phyloP scores from a whole-genome alignment of 2,329 filamentous ascomycete genomes.

The Fusarium brachygibbosum region DNA sequence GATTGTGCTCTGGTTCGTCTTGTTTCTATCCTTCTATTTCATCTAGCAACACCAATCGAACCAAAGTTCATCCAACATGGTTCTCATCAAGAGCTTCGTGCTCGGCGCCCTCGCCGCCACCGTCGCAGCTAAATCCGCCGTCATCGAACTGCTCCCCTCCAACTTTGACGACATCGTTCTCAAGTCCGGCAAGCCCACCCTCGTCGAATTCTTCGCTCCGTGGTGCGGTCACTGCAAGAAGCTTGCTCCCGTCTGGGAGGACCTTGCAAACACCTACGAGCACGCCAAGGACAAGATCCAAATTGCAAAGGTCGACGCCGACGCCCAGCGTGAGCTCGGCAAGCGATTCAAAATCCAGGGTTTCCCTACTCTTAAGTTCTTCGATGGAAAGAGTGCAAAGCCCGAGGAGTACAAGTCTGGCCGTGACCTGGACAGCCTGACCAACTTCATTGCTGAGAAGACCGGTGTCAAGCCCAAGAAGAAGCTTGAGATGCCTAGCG shows the following conservation, averaged over 20 bases:
- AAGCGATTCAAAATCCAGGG: conserved; percentile 91
- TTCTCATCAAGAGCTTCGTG: conserved; percentile 72
- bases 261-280: conserved; percentile 82
- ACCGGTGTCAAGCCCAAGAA: conserved; percentile 85
- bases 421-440: conserved; percentile 88
- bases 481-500: conserved; percentile 79
- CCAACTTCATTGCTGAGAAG: conserved; percentile 86
- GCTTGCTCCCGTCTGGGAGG: conserved; percentile 93
- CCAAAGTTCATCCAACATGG: conserved; percentile 58
- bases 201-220: conserved; percentile 98
- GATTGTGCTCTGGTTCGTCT: conserved; percentile 25
- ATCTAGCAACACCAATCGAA: conserved; percentile 1
- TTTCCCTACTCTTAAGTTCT: conserved; percentile 97
- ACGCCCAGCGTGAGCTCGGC: conserved; percentile 86
- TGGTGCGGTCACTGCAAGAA: conserved; percentile 99
- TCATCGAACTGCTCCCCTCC: conserved; percentile 87
- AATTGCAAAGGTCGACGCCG: conserved; percentile 96
- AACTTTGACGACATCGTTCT: conserved; percentile 95
- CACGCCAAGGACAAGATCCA: conserved; percentile 79
- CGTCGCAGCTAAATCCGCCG: conserved; percentile 80
- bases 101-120: conserved; percentile 67
- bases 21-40: not conserved
- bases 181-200: conserved; percentile 91
- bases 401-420: conserved; percentile 89
- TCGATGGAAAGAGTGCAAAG: conserved; percentile 91